A percentile compares a stretch with the other conserved stretches of the same genome.
Evolutionary conservation across 768 basidiomycete species (phyloP).

Genomic region (Pholiota molesta): DNA sequence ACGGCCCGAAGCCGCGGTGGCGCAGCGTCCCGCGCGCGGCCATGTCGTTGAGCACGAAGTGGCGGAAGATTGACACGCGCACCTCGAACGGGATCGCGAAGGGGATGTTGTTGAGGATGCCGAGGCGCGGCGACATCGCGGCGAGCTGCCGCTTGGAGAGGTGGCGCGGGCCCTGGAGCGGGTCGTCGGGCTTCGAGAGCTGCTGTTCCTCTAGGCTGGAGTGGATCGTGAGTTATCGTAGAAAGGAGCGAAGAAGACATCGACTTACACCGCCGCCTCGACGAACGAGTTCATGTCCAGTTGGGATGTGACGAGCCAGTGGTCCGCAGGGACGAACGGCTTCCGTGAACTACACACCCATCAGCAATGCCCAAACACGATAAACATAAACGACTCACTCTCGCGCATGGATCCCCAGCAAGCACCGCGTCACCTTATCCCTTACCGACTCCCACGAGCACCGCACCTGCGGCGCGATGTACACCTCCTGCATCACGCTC

Average conservation of each 20-base stretch:
- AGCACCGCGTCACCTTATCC: slow-evolving; percentile 74
- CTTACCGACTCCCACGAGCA: slow-evolving; percentile 71
- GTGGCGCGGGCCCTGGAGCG: slow-evolving; percentile 13
- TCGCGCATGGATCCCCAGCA: slow-evolving; percentile 83
- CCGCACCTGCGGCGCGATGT: slow-evolving; percentile 35
- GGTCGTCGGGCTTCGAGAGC: slow-evolving; percentile 4
- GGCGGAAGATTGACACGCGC: slow-evolving; percentile 87
- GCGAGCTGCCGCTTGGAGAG: slow-evolving; percentile 73
- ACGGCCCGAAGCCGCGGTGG: slow-evolving; percentile 21
- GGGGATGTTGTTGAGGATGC: slow-evolving; percentile 93
- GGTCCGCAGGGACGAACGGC: slow-evolving; percentile 79
- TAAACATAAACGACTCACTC: slow-evolving; percentile 59
- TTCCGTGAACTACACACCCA: slow-evolving; percentile 66
- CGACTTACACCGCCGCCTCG: slow-evolving; percentile 79
- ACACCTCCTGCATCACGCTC: slow-evolving; percentile 21
- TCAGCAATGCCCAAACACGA: neutral
- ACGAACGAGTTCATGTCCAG: slow-evolving; percentile 66
- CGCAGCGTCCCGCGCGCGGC: slow-evolving; percentile 16
- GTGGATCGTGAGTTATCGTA: neutral
- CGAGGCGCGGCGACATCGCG: slow-evolving; percentile 81
- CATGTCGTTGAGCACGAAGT: slow-evolving; percentile 59
- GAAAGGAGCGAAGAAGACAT: neutral
- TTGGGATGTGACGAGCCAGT: slow-evolving; percentile 74
- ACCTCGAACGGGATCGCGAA: slow-evolving; percentile 93
- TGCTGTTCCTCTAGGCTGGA: slow-evolving; percentile 18